Base-by-base conservation (phyloP, 208 protist genomes). In the Lotmaria passim region DNA sequence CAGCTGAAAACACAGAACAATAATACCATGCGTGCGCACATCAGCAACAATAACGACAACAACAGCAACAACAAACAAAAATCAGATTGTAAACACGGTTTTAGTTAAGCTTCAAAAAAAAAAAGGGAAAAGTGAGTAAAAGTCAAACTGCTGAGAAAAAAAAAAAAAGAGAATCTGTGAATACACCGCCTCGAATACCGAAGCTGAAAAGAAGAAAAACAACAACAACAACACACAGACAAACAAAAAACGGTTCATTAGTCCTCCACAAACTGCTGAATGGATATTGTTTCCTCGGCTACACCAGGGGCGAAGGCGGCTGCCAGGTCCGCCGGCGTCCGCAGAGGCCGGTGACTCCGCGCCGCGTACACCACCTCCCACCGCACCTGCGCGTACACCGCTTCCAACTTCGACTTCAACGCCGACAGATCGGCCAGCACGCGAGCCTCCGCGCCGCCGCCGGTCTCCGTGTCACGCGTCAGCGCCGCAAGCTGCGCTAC, bases 241-340 rank as follows among this genome's bases (percentile, higher is more conserved):
- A 57, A n/a, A 47, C 34, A 67, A 24, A 48, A 57, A 30, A 47
- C 26, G 6, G 23, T 30, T 10, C 21, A 48, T 51, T 56, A 72
- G 33, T 83, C 73, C 26, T 81, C 65, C 3, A 96, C 58, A 43
- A 83, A 86, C 73, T 96, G 91, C 76, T 96, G 91, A 41, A 96
- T 33, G 15, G 86, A 73, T 6, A 96, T 43, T 5, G 74, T 86
- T 50, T 93, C 90, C 64, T 96, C 88, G 53, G 66, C 72, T 58
- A 91, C 81, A 47, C 85, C 77, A 17, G 73, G 78, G 0, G 65
- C 80, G 39, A 96, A 71, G 14, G 76, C 82, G 3, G 71, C 71
- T 2, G 70, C 77, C 55, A 93, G 39, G 60, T 93, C 91, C 26
- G 74, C 75, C 36, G 85, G 69, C 8, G 84, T 87, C 14, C 81